Base-by-base conservation (phyloP, 768 basidiomycete genomes). In the Xerocomus brunneocitrinus region DNA sequence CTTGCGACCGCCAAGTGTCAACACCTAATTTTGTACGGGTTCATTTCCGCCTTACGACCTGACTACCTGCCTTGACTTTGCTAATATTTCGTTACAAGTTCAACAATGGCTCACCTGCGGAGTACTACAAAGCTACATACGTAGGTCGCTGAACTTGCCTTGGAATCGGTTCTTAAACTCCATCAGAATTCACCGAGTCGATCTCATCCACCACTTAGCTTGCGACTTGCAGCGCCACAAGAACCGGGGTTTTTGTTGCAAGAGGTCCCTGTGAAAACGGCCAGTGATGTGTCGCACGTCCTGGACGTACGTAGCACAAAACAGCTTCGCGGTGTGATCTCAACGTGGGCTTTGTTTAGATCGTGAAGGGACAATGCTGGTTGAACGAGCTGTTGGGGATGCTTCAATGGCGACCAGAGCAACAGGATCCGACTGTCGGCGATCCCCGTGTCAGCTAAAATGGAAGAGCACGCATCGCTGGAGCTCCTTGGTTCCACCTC, bases 301-400 rank as follows among this genome's bases (percentile, higher is more conserved):
- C 66, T 91, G 19, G 89, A 91, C 73, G 89, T 85, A 61, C 43
- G 68, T 55, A n/a, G 16, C 27, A 24, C 13, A 30, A 25, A 16
- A 41, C 42, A 31, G 4, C 36, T 24, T 34, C 16, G 39, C 28
- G 31, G 36, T 31, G 25, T 24, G 28, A 36, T 38, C 31, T 13
- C 31, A 24, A 48, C 47, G 13, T 42, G 31, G 35, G 13, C 16
- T 36, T 39, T 39, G 5, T 38, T 27, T 35, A 58, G 53, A 55
- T 92, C 61, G 87, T 91, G 5, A 77, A 79, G 54, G 89, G 91
- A 55, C 90, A 91, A 68, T 87, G 85, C 61, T 92, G 90, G 90
- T 62, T 91, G 16, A 92, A 91, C 62, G 86, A 87, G 60, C 76
- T 77, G n/a, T 67, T 92, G 22, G 61, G 72, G 4, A 75, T 78